Base-by-base conservation (phyloP, 306 rosid species). In the Notholithocarpus densiflorus region DNA sequence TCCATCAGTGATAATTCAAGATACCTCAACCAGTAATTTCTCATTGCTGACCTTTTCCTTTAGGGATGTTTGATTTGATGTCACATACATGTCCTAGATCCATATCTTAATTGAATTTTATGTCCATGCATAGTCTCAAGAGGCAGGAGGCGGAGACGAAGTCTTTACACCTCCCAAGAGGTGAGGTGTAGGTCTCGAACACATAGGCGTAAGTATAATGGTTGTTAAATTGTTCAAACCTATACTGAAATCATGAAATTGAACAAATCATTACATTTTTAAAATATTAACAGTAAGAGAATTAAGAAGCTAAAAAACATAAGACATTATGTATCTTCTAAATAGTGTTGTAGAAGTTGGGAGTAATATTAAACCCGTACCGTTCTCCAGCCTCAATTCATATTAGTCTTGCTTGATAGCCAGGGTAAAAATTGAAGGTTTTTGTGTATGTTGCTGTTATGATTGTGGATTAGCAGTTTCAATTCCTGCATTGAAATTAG, bases 1-100 rank as follows among this genome's bases (percentile, higher is more conserved):
- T 82, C 93, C 92, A 4, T 89, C 96, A 20, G 92, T 96, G 87
- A 43, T 84, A 73, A 88, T 96, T 64, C 85, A 78, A 62, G 92
- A 90, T 51, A 75, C 20, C 56, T 6, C 84, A 60, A 12, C 89
- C 66, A 92, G 97, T 96, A 90, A 86, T 85, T 74, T 69, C 85
- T 85, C 84, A 66, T 56, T 73, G 37, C 89, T 52, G 12, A 71
- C 43, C 2, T 9, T 23, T 56, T 56, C 61, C 14, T 12, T 55
- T 55, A 5, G 29, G 31, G 17, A 68, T 34, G 23, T 23, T 24
- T 34, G 12, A 32, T 68, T 64, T 34, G 31, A 52, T 74, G 75
- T 80, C 45, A 56, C 72, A 52, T 71, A 71, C 71, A 62, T 66
- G 51, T 76, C 73, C 71, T 56, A 54, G 76, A 74, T 65, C 57